A percentile compares a stretch with the other conserved stretches of the same genome.
Conservation (phyloP, 148 eudicot genomes). For the Fagopyrum homotropicum region DNA sequence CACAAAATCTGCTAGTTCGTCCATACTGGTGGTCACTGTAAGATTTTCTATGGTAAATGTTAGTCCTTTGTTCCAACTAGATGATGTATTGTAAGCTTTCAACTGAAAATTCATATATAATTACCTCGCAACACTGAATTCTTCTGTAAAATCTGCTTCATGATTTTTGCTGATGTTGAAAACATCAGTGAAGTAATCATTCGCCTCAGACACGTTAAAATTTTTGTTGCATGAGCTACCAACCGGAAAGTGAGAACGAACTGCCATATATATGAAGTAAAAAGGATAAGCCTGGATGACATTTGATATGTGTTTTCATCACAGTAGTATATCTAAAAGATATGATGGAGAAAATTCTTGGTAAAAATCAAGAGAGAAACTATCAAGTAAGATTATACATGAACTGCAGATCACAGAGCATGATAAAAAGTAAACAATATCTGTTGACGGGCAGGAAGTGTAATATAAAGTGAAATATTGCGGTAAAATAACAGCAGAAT, state of each 20-base stretch:
- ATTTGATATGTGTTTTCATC: background rate
- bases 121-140: background rate
- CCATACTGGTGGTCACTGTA: constrained; percentile 5
- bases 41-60: background rate
- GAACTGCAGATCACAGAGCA: background rate
- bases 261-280: background rate
- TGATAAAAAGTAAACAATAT: background rate
- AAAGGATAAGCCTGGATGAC: background rate
- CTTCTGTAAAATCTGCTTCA: constrained; percentile 9
- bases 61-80: background rate
- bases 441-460: background rate
- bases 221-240: constrained; percentile 2
- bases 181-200: background rate
- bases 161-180: background rate
- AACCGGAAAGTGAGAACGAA: background rate
- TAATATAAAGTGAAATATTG: background rate
- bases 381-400: background rate
- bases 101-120: background rate
- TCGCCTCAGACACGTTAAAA: background rate
- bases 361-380: background rate
- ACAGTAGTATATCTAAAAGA: background rate
- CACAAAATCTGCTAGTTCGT: constrained; percentile 9
- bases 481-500: background rate
- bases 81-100: background rate
- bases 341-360: background rate